Evolutionary conservation across 345 rosid genomes (phyloP).

Genomic region (Populus ilicifolia): DNA sequence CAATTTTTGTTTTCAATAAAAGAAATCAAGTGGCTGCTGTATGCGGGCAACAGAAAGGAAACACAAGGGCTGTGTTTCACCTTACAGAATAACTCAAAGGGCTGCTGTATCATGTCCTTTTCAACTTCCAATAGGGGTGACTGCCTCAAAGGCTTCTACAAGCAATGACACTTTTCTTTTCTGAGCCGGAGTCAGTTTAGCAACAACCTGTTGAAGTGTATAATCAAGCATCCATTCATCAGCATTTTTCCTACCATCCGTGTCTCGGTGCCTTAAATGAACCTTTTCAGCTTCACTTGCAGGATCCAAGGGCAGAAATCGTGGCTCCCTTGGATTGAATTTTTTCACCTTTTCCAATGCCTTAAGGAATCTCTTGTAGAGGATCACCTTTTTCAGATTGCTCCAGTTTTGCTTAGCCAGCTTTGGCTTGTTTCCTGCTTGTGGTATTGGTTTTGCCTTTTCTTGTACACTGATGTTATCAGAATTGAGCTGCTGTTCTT

Average conservation of each 20-base stretch:
- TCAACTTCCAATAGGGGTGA: conserved; percentile 39
- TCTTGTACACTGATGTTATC: not conserved
- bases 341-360: conserved; percentile 65
- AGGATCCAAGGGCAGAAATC: conserved; percentile 39
- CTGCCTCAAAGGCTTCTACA: conserved; percentile 83
- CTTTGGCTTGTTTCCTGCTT: conserved; percentile 23
- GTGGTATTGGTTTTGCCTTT: conserved; percentile 2
- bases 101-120: not conserved
- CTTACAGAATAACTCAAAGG: not conserved
- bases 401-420: conserved; percentile 16
- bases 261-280: conserved; percentile 57
- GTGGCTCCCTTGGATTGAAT: conserved; percentile 48
- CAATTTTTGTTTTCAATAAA: not conserved
- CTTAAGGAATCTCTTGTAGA: conserved; percentile 60
- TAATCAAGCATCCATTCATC: conserved; percentile 95
- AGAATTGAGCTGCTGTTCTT: conserved; percentile 14
- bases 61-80: not conserved
- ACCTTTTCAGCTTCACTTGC: conserved; percentile 57
- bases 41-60: not conserved
- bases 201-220: conserved; percentile 72
- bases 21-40: not conserved
- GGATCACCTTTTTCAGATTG: conserved; percentile 27
- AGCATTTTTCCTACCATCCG: conserved; percentile 49
- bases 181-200: conserved; percentile 74
- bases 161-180: conserved; percentile 74